A percentile compares a stretch with the other conserved stretches of the same genome.
Conservation (phyloP, 495 filamentous ascomycete genomes). For the Penicillium soppii region DNA sequence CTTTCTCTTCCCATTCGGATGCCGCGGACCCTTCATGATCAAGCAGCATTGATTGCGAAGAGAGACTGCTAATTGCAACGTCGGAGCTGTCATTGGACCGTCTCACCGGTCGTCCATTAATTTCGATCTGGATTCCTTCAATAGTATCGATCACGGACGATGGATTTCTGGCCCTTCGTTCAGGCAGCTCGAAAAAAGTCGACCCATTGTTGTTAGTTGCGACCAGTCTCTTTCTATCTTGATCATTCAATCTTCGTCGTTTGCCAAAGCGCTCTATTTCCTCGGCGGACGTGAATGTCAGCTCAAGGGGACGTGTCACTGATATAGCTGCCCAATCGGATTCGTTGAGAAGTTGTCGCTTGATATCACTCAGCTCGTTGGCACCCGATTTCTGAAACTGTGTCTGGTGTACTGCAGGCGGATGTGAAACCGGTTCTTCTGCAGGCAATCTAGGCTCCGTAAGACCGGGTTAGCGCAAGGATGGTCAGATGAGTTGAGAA, state of each 20-base stretch:
- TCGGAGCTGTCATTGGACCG: conserved; percentile 1
- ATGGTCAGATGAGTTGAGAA: neutral
- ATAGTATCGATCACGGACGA: conserved; percentile 9
- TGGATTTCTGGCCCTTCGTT: neutral
- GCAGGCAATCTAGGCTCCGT: neutral
- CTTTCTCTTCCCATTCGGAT: neutral
- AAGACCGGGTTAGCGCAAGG: conserved; percentile 8
- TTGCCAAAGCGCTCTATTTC: conserved; percentile 38
- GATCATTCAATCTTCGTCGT: conserved; percentile 36
- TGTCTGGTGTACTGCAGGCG: neutral
- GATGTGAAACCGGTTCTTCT: neutral
- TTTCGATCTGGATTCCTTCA: conserved; percentile 25
- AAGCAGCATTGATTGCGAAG: conserved; percentile 40
- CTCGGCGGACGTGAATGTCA: conserved; percentile 29
- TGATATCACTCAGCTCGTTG: conserved; percentile 23
- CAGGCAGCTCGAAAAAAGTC: conserved; percentile 1
- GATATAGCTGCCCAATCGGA: conserved; percentile 38
- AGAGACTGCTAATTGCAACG: conserved; percentile 9
- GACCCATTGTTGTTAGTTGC: neutral
- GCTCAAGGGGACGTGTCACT: conserved; percentile 31
- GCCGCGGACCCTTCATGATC: conserved; percentile 17
- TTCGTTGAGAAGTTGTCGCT: conserved; percentile 33
- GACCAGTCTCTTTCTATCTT: conserved; percentile 29
- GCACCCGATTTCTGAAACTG: neutral
- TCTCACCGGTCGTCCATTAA: conserved; percentile 22